Evolutionary conservation across 345 rosid species (phyloP).

Genomic region (Murraya paniculata): DNA sequence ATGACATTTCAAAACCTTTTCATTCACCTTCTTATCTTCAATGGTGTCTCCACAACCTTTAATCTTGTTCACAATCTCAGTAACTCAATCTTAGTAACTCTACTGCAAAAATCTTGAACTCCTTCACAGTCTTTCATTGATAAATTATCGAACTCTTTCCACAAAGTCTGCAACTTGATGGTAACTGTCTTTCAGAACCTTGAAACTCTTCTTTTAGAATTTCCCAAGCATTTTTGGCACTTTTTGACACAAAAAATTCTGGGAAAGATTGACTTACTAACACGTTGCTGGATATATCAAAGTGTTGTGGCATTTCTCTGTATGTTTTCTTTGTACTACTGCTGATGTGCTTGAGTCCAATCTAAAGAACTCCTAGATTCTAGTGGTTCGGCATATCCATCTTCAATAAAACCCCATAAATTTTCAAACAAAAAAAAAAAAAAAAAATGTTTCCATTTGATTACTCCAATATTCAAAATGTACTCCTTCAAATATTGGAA

Average conservation of each 20-base stretch:
- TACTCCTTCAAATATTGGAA: too few relatives aligned
- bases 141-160: not conserved
- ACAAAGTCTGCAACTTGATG: not conserved
- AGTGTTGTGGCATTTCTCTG: not conserved
- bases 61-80: not conserved
- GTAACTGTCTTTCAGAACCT: not conserved
- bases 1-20: not conserved
- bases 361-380: too few relatives aligned
- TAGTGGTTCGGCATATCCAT: too few relatives aligned
- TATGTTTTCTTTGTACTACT: not conserved
- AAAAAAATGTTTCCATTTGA: too few relatives aligned
- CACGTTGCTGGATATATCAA: not conserved
- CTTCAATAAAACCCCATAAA: too few relatives aligned
- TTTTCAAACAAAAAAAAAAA: too few relatives aligned
- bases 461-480: too few relatives aligned
- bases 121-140: not conserved
- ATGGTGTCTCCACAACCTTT: not conserved
- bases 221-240: not conserved
- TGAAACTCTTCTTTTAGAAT: not conserved
- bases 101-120: not conserved
- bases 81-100: too few relatives aligned
- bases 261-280: not conserved
- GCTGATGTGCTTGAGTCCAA: too few relatives aligned
- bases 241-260: not conserved
- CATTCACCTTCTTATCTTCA: not conserved